These are phyloP conservation scores for Suillus variegatus DNA, from an alignment of 768 basidiomycete species.

Conservation along the genomic window DNA sequence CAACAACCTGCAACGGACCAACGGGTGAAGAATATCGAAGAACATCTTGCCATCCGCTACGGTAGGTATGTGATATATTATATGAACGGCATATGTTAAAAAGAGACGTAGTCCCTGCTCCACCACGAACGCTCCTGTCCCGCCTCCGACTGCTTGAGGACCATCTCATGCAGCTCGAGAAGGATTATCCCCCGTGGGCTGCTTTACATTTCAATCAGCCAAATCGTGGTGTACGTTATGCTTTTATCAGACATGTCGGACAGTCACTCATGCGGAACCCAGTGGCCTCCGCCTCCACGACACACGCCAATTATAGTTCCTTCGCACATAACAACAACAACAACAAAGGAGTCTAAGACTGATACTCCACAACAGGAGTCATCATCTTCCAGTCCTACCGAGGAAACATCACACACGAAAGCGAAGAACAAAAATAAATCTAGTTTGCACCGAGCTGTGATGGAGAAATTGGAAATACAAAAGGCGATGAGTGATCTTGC, in stretches of 20 bases:
- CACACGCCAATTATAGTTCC: slow-evolving; percentile 79
- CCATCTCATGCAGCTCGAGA: slow-evolving; percentile 74
- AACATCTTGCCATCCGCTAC: slow-evolving; percentile 72
- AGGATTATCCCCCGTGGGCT: slow-evolving; percentile 85
- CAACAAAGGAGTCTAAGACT: slow-evolving; percentile 9
- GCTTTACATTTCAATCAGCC: slow-evolving; percentile 89
- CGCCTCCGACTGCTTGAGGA: slow-evolving; percentile 75
- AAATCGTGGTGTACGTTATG: slow-evolving; percentile 64
- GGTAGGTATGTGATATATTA: slow-evolving; percentile 42
- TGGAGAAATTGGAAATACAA: slow-evolving; percentile 76
- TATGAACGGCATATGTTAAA: slow-evolving; percentile 8
- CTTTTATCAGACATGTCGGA: background rate
- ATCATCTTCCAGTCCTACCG: slow-evolving; percentile 6
- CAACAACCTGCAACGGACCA: slow-evolving; percentile 63
- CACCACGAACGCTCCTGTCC: slow-evolving; percentile 62
- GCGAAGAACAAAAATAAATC: slow-evolving; percentile 49
- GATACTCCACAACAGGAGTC: slow-evolving; percentile 20
- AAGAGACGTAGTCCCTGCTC: slow-evolving; percentile 58
- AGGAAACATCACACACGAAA: slow-evolving; percentile 20
- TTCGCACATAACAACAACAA: slow-evolving; percentile 51
- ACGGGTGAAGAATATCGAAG: slow-evolving; percentile 66
- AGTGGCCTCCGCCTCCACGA: slow-evolving; percentile 88
- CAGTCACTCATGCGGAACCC: slow-evolving; percentile 6
- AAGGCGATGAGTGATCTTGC: slow-evolving; percentile 61
- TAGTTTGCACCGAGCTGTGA: slow-evolving; percentile 70